Evolutionary conservation across 352 stramenopile genomes (phyloP).

Genomic region (Phytophthora kernoviae): DNA sequence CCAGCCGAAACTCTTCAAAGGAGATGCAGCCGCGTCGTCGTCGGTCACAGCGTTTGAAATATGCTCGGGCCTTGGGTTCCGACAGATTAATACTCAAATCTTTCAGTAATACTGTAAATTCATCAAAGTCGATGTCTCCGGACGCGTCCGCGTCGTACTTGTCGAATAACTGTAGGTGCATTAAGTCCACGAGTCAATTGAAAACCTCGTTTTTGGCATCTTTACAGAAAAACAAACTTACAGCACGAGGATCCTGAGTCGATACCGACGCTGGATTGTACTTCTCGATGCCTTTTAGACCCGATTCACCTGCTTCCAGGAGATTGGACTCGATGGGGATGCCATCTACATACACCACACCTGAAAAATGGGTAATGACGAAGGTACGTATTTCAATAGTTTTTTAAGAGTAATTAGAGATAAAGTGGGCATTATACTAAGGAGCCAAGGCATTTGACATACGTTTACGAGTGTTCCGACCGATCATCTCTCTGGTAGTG

Average conservation of each 20-base stretch:
- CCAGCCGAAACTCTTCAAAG: constrained; percentile 82
- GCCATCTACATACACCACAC: constrained; percentile 72
- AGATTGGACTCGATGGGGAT: constrained; percentile 73
- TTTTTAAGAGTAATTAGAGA: not conserved
- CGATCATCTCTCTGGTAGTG: constrained; percentile 39
- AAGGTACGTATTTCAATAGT: not conserved
- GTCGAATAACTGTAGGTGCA: constrained; percentile 80
- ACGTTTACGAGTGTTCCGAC: constrained; percentile 61
- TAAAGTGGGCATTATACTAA: not conserved
- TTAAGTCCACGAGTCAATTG: not conserved
- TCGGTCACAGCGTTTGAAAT: constrained; percentile 82
- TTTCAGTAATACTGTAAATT: constrained; percentile 75
- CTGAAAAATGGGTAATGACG: constrained; percentile 19
- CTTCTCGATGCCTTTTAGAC: constrained; percentile 40
- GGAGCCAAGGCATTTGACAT: constrained; percentile 8
- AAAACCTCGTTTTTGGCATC: not conserved
- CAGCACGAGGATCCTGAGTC: constrained; percentile 51
- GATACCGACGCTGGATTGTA: constrained; percentile 48
- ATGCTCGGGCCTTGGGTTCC: constrained; percentile 72
- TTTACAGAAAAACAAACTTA: constrained; percentile 24
- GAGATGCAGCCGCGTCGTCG: constrained; percentile 66
- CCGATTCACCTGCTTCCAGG: constrained; percentile 53
- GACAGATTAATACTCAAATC: constrained; percentile 66
- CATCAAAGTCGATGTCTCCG: constrained; percentile 76
- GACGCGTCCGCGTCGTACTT: constrained; percentile 83